Conservation (phyloP, 2,329 filamentous ascomycete species). For the Bipolaris oryzae region DNA sequence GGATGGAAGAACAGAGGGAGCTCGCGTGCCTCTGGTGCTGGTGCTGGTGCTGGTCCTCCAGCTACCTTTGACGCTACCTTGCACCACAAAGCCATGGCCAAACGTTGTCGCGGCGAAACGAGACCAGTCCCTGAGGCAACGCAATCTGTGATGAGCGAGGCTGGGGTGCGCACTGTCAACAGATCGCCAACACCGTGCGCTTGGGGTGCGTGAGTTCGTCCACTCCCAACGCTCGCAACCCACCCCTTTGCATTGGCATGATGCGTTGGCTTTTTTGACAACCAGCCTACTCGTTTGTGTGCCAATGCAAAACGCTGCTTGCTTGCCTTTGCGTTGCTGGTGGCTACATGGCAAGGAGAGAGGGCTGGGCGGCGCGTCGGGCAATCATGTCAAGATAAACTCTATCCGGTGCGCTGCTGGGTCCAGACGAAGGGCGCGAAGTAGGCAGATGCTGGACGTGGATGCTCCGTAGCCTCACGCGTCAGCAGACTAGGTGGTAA, state of each 20-base stretch:
- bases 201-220: constrained; percentile 10
- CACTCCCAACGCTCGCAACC: constrained; percentile 13
- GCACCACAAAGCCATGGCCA: background rate
- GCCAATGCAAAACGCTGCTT: constrained; percentile 23
- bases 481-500: background rate
- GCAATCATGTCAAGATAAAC: background rate
- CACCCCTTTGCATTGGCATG: constrained; percentile 8
- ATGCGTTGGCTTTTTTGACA: constrained; percentile 22
- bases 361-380: background rate
- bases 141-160: constrained; percentile 32
- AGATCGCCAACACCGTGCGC: constrained; percentile 29
- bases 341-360: background rate
- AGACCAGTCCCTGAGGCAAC: constrained; percentile 3
- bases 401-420: background rate
- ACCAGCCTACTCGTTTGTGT: constrained; percentile 29
- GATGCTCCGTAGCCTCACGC: constrained; percentile 12
- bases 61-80: background rate
- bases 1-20: no score
- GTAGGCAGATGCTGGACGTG: background rate
- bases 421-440: no score
- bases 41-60: no score
- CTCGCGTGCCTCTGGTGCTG: no score
- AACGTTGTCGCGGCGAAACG: background rate
- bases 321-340: constrained; percentile 15
- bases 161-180: constrained; percentile 35